Evolutionary conservation across 345 rosid genomes (phyloP), one percentile per base, ranked within the genome.

Genomic region (Lenwebbia sp.): DNA sequence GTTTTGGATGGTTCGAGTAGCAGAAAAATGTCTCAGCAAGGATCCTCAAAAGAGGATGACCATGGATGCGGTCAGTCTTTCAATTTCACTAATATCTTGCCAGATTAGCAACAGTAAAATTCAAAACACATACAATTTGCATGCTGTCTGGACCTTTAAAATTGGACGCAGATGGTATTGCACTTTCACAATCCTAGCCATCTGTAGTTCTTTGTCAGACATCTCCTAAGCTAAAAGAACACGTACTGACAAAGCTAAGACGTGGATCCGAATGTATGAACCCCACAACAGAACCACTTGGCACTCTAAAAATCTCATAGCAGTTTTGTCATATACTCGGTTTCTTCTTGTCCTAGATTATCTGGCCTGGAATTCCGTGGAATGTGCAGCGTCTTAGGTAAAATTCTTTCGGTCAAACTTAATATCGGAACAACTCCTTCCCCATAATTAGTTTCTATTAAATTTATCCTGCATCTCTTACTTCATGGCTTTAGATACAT

Each of bases 1-100:
- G 28, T 92, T 89, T 83, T 92, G 95, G 97, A 93, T 94, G 95
- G 94, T 92, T 84, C 90, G 92, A 83, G 92, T 94, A 7, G 93
- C 95, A 40, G 93, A 93, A 87, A 92, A 87, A 86, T 93, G 97
- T 88, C 92, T 93, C 85, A 87, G 90, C 90, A 93, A 86, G 88
- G 93, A 93, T 89, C 95, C 95, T 30, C 86, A 53, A 14, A 93
- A 92, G 90, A 90, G 95, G 87, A 75, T 90, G 82, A 15, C 93
- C 3, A 92, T 93, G 94, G 89, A 89, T 13, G 87, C 51, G 83
- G 97, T 92, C 84, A 85, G 81, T 54, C 56, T 23, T 30, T 37
- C 51, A 25, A 54, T 44, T 44, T 26, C 53, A n/a, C 40, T 56
- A 21, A 14, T 83, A 28, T 47, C 44, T 10, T 54, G 58, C 65